phyloP scores from a whole-genome alignment of 345 rosid species.

The Carallia pectinifolia region DNA sequence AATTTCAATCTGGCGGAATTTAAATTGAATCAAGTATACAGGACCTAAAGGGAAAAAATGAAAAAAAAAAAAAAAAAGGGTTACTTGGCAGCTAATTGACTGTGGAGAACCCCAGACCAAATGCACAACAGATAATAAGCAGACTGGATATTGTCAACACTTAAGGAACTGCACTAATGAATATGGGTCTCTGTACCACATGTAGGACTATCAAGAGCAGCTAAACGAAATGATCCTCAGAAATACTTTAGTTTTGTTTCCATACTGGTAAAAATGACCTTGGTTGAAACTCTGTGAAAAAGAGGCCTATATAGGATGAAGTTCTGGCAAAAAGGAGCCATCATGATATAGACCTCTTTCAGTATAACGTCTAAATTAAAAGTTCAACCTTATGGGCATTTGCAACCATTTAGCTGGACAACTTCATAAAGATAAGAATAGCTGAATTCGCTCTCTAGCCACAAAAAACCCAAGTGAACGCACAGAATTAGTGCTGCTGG shows the following conservation, averaged over 20 bases:
- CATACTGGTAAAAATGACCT: no score
- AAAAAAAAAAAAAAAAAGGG: no score
- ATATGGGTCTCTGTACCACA: neutral
- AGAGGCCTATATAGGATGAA: no score
- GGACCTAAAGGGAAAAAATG: constrained; percentile 45
- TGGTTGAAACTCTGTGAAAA: no score
- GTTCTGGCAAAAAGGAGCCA: neutral
- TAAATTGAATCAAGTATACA: constrained; percentile 81
- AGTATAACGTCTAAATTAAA: no score
- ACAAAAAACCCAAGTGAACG: neutral
- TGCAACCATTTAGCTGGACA: neutral
- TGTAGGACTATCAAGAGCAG: neutral
- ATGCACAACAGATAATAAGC: neutral
- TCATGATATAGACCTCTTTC: neutral
- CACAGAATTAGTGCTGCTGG: neutral
- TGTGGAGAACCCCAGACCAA: neutral
- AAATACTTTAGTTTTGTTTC: neutral
- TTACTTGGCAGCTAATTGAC: constrained; percentile 3
- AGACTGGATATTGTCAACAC: no score
- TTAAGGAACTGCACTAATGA: neutral
- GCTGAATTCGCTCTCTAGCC: neutral
- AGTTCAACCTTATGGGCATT: no score
- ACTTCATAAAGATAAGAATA: neutral
- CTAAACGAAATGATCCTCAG: neutral
- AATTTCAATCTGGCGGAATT: constrained; percentile 90